Evolutionary conservation across 1,284 basidiomycete genomes (phyloP).

Genomic region (Trichosporon asahii): DNA sequence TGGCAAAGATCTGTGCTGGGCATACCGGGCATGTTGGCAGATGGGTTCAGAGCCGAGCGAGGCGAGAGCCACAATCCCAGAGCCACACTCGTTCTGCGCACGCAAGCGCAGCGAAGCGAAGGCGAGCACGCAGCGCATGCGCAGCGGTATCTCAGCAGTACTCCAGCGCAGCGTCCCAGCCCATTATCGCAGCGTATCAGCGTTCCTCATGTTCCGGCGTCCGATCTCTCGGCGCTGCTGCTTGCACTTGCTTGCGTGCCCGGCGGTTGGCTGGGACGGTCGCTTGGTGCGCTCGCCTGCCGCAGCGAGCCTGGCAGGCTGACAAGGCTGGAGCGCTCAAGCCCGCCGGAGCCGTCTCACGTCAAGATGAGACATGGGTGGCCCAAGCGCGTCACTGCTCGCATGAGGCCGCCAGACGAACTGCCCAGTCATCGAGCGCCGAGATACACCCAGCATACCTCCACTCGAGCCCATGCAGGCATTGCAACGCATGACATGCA

Average conservation of each 20-base stretch:
- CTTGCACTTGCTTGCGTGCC: not conserved
- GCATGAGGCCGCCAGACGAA: not conserved
- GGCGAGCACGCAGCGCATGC: not conserved
- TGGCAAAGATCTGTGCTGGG: not conserved
- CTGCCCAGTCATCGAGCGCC: not conserved
- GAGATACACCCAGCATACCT: not conserved
- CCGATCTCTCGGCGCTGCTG: not conserved
- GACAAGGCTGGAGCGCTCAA: not conserved
- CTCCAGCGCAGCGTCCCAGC: not conserved
- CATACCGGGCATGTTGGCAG: not conserved
- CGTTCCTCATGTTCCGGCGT: not conserved
- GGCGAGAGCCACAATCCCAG: not conserved
- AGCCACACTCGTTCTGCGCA: constrained; percentile 3
- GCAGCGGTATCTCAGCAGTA: not conserved
- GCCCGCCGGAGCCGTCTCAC: not conserved
- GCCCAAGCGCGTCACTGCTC: not conserved
- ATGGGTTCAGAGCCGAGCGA: not conserved
- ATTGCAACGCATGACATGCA: too few species aligned
- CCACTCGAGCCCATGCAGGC: not conserved
- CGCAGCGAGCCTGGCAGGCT: too few species aligned
- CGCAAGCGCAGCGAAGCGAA: not conserved
- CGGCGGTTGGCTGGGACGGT: not conserved
- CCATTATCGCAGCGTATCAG: too few species aligned
- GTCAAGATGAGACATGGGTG: not conserved
- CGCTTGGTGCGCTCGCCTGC: not conserved